A percentile compares a stretch with the other conserved stretches of the same genome.
These are phyloP conservation scores for Cladosporium cucumerinum DNA, from an alignment of 2,329 filamentous ascomycete species.

Conservation along the genomic window DNA sequence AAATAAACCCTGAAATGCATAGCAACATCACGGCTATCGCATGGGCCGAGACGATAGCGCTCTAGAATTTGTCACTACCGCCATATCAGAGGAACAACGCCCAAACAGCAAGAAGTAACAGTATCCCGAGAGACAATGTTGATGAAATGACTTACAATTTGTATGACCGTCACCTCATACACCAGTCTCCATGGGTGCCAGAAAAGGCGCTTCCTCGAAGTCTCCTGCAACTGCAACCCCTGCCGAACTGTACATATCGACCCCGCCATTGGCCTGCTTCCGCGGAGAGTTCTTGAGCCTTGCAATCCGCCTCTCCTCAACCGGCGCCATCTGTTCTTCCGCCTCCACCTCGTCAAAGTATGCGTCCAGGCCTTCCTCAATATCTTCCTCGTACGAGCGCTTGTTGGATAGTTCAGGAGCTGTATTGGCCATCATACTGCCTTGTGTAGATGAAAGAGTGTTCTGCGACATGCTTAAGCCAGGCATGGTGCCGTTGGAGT, in stretches of 20 bases:
- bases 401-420: conserved; percentile 25
- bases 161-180: not conserved
- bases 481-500: conserved; percentile 28
- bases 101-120: no score
- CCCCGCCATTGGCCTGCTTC: conserved; percentile 36
- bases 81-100: no score
- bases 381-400: conserved; percentile 36
- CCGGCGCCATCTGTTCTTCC: conserved; percentile 13
- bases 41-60: no score
- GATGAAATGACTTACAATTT: not conserved
- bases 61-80: no score
- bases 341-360: conserved; percentile 30
- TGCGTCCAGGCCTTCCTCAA: conserved; percentile 36
- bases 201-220: conserved; percentile 68
- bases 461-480: conserved; percentile 35
- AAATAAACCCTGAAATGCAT: no score
- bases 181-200: conserved; percentile 32
- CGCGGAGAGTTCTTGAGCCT: conserved; percentile 30
- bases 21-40: no score
- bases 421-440: conserved; percentile 31
- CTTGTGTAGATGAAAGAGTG: conserved; percentile 40
- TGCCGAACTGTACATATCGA: conserved; percentile 27
- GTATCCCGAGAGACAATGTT: no score
- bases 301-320: conserved; percentile 22
- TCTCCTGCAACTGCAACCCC: conserved; percentile 41